Conservation (phyloP, 352 stramenopile genomes). For the Saprolegnia parasitica region DNA sequence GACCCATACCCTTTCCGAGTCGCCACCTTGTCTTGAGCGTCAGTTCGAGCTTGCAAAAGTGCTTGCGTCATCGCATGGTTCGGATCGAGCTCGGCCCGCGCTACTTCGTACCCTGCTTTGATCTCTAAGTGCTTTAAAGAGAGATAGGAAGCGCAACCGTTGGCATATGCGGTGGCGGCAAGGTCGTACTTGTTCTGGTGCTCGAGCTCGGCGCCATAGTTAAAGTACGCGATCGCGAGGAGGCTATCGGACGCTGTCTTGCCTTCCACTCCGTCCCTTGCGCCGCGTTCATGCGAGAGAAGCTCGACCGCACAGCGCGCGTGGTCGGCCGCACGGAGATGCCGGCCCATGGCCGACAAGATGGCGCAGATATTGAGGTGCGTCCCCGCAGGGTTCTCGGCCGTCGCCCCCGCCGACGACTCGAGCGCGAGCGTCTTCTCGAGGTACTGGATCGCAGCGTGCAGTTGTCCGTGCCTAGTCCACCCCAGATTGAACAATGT, state of each 20-base stretch:
- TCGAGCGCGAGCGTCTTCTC: constrained; percentile 18
- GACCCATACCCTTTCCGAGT: neutral
- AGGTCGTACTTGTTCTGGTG: constrained; percentile 36
- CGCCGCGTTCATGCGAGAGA: constrained; percentile 22
- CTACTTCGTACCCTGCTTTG: neutral
- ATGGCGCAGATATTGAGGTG: constrained; percentile 61
- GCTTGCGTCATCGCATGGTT: constrained; percentile 9
- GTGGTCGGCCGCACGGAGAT: constrained; percentile 45
- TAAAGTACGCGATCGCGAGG: constrained; percentile 47
- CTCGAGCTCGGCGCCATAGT: constrained; percentile 54
- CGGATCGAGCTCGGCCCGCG: neutral
- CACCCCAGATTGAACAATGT: neutral
- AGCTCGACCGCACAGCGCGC: constrained; percentile 41
- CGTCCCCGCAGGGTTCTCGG: constrained; percentile 37
- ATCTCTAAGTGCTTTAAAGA: no score
- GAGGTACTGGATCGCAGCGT: constrained; percentile 12
- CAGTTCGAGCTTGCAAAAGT: neutral
- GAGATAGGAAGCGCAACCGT: neutral
- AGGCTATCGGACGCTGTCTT: constrained; percentile 28
- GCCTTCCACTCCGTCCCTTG: neutral
- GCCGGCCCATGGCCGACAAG: constrained; percentile 49
- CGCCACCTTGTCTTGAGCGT: constrained; percentile 1
- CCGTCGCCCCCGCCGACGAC: neutral
- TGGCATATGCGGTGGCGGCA: constrained; percentile 11
- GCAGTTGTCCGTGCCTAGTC: constrained; percentile 3